Conservation (phyloP, 2,329 filamentous ascomycete species). For the Alternaria ethzedia region DNA sequence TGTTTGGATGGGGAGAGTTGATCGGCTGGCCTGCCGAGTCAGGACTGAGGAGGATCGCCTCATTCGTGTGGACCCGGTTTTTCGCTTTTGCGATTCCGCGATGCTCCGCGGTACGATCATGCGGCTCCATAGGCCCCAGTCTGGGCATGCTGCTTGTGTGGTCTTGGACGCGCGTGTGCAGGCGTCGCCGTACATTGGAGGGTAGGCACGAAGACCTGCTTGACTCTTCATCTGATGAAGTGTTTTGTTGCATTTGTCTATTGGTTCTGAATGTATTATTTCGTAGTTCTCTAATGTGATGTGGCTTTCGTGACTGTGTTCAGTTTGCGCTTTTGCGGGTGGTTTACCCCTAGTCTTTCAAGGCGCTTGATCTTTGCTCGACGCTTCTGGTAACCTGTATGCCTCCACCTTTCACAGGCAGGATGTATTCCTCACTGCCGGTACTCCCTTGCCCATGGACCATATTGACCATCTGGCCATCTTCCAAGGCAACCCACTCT, state of each 20-base stretch:
- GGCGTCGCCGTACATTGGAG: too few relatives aligned
- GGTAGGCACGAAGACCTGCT: not conserved
- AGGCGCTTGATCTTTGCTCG: slow-evolving; percentile 5
- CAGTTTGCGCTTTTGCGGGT: not conserved
- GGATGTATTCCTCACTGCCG: slow-evolving; percentile 7
- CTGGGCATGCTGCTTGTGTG: not conserved
- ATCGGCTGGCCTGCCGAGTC: not conserved
- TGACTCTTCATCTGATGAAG: not conserved
- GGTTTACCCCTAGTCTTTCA: not conserved
- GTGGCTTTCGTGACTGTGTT: not conserved
- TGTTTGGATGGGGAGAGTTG: not conserved
- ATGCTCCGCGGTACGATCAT: not conserved
- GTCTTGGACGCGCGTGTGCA: not conserved
- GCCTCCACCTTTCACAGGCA: slow-evolving; percentile 1
- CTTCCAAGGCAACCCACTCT: slow-evolving; percentile 10
- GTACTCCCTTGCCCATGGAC: slow-evolving; percentile 3
- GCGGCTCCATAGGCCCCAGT: not conserved
- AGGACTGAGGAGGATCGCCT: not conserved
- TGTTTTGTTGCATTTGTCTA: not conserved
- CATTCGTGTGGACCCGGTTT: not conserved
- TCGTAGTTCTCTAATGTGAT: not conserved
- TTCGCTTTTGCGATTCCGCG: not conserved
- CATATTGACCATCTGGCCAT: slow-evolving; percentile 6
- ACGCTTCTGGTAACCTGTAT: slow-evolving; percentile 10
- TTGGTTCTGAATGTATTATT: not conserved